Percentiles rank a stretch among this genome's conserved stretches.
Evolutionary conservation across 2,329 filamentous ascomycete species (phyloP).

Genomic region (Orbilia oligospora): DNA sequence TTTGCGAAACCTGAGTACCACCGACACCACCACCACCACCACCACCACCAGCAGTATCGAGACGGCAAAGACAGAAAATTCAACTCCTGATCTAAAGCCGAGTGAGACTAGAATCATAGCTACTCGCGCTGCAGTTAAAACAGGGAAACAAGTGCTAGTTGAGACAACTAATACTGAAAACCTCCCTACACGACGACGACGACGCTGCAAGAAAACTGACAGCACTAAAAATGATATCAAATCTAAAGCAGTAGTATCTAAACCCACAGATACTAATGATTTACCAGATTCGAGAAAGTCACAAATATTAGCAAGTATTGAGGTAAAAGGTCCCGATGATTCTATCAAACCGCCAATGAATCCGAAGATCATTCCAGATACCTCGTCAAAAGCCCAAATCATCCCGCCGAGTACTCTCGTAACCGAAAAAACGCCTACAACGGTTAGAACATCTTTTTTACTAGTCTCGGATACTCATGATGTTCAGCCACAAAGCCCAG

Average conservation of each 20-base stretch:
- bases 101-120: background rate
- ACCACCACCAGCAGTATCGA: background rate
- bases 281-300: background rate
- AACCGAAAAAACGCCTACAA: background rate
- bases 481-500: slow-evolving; percentile 34
- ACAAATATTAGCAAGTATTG: background rate
- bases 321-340: background rate
- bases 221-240: background rate
- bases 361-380: background rate
- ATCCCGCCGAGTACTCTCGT: background rate
- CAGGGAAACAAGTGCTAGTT: background rate
- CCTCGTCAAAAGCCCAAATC: background rate
- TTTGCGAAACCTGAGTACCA: slow-evolving; percentile 9
- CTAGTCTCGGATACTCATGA: slow-evolving; percentile 81
- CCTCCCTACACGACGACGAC: background rate
- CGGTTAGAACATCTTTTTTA: slow-evolving; percentile 43
- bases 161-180: background rate
- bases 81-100: background rate
- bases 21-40: background rate
- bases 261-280: background rate
- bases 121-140: background rate
- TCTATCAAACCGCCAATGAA: background rate
- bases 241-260: background rate
- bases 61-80: background rate
- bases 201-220: background rate